A percentile compares a stretch with the other conserved stretches of the same genome.
phyloP scores from a whole-genome alignment of 140 eudicot genomes.

The Oenanthe javanica region DNA sequence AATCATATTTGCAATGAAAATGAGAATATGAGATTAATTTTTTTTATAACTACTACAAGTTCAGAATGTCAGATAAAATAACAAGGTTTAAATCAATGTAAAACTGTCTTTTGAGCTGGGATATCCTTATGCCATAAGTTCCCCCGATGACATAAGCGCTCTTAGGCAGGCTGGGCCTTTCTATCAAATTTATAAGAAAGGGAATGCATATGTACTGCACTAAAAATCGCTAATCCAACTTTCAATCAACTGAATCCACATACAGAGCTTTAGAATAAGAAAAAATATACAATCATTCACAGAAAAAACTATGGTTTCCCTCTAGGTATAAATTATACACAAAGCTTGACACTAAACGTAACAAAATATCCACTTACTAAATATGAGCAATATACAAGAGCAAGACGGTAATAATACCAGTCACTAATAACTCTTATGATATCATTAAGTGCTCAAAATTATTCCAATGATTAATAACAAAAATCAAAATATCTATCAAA shows the following conservation, averaged over 20 bases:
- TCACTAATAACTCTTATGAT: no score
- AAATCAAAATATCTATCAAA: background rate
- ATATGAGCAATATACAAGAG: no score
- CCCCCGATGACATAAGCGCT: no score
- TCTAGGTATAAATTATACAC: background rate
- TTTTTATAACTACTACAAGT: background rate
- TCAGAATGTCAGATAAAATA: background rate
- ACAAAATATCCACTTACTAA: background rate
- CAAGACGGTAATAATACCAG: no score
- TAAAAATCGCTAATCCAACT: background rate
- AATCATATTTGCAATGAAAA: background rate
- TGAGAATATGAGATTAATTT: background rate
- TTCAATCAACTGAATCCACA: background rate
- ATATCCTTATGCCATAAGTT: no score
- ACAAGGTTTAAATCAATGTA: background rate
- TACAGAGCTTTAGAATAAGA: background rate
- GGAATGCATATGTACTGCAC: background rate
- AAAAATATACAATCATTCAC: no score
- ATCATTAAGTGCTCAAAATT: no score
- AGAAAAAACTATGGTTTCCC: background rate
- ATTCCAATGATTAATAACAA: background rate
- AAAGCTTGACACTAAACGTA: background rate
- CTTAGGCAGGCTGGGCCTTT: no score
- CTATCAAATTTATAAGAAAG: no score
- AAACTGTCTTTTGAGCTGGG: no score